A percentile compares a stretch with the other conserved stretches of the same genome.
Conservation (phyloP, 73 alveolate genomes). For the Uronychia binucleata region DNA sequence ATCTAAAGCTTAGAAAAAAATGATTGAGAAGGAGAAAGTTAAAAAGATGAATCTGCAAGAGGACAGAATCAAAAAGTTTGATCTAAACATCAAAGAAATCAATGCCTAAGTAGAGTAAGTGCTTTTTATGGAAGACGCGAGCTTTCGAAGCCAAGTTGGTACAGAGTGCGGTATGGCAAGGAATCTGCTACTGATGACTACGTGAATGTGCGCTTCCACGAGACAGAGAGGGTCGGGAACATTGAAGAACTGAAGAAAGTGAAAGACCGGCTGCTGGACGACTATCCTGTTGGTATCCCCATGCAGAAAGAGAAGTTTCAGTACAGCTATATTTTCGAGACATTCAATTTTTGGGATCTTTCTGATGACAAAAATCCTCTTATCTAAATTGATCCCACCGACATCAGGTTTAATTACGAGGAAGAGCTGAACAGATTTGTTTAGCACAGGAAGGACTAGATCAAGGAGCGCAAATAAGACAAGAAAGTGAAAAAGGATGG, state of each 20-base stretch:
- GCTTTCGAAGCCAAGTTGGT: conserved; percentile 12
- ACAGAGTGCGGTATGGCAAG: conserved; percentile 27
- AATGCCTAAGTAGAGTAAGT: conserved; percentile 14
- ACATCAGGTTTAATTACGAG: conserved; percentile 32
- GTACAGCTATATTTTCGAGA: conserved; percentile 47
- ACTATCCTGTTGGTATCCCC: conserved; percentile 36
- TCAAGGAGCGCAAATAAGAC: not conserved
- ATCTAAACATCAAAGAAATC: conserved; percentile 27
- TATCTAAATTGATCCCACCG: conserved; percentile 60
- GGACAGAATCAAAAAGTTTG: conserved; percentile 29
- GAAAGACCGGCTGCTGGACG: conserved; percentile 28
- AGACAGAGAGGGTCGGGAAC: conserved; percentile 24
- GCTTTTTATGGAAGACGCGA: conserved; percentile 2
- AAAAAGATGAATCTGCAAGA: conserved; percentile 40
- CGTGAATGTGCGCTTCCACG: conserved; percentile 15
- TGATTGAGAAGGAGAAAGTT: conserved; percentile 28
- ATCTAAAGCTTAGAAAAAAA: too few species aligned
- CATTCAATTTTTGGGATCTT: conserved; percentile 19
- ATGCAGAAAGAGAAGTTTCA: conserved; percentile 28
- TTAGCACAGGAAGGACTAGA: not conserved
- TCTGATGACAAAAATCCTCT: conserved; percentile 22
- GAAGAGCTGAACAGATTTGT: conserved; percentile 49
- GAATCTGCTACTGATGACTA: conserved; percentile 42
- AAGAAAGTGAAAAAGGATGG: not conserved
- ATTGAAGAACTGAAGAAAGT: conserved; percentile 20